Evolutionary conservation across 805 yeast species (phyloP), one percentile per base, ranked within the genome.

Genomic region (Ogataea angusta): DNA sequence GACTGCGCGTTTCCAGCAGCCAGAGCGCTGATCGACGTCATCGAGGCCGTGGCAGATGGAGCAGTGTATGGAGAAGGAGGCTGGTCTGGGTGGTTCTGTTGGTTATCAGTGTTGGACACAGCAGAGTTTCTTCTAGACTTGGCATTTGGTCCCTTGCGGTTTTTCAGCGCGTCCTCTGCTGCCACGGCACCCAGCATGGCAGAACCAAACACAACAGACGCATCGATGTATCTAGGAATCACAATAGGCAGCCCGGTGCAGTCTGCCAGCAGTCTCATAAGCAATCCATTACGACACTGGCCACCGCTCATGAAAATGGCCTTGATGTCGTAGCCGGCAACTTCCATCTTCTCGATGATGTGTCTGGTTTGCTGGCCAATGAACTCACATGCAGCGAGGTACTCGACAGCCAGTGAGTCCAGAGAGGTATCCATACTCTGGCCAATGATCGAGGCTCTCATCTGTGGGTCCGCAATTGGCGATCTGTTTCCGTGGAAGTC

Each of bases 351-450:
- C 52, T 86, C 93, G 25, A 91, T 82, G 57, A 93, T 93, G 56
- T 93, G 99, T 56, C 96, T 79, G 0, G 98, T 91, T 68, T 93
- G 99, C 60, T 89, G 96, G 36, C 96, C 96, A 62, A 93, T 90
- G 55, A 93, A 93, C 67, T 93, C 99, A 64, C 96, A 88, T 4
- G 98, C 96, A 13, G 86, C 97, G 36, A 90, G 74, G 59, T 93
- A 93, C 51, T 80, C 82, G 45, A 87, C 62, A 1, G 97, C 96
- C 51, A 93, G 70, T 47, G 85, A 87, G 53, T 89, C 87, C 30
- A 93, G 69, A 0, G 95, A 81, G 9, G 76, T 68, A 60, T 93
- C 98, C 95, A 93, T 87, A 3, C 91, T 78, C 56, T 85, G 89
- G 3, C 99, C 99, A 50, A 89, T 83, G 45, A 93, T 82, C 2